Evolutionary conservation across 257 asterid genomes (phyloP), one percentile per base, ranked within the genome.

Genomic region (Petunia secreta): DNA sequence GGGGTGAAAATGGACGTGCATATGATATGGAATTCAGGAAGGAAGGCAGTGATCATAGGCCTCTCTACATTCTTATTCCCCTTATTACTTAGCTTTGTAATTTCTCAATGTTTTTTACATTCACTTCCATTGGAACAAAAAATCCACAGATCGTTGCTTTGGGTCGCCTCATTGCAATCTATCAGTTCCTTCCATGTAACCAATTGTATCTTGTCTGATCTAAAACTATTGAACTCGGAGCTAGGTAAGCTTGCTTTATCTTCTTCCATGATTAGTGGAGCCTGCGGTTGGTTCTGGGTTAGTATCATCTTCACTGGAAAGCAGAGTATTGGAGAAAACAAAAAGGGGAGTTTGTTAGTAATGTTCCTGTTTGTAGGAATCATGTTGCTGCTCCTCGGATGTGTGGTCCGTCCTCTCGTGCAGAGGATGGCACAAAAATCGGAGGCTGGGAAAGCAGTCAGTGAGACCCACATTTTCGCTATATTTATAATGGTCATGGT

Each of bases 1-100:
- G 91, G 91, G 3, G 88, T 88, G 40, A 86, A 88, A 79, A 84
- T 85, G 59, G 88, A 88, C 66, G 14, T 82, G 46, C 38, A 65
- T 44, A 63, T 88, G 69, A 39, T 88, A 25, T 15, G 40, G 50
- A 86, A 74, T 50, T 65, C 87, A 5, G 91, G 89, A 25, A 82
- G 60, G 40, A 85, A 68, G 79, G 80, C 88, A 8, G 75, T 84
- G 52, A 79, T 66, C 13, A 84, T 86, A 37, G 91, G 91, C 44
- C 5, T 81, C 11, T 80, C 75, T 58, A 66, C 84, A 41, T 86
- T 88, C 82, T 71, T 74, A 1, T 1, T 78, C n/a, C 89, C 91
- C 1, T 39, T 86, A 52, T 36, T 78, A 1, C 80, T 86, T 11
- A 79, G 52, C 80, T 79, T 80, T 65, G 37, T 48, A 25, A 2